phyloP scores from a whole-genome alignment of 176 grass and related monocot species.

The Metroxylon sagu region DNA sequence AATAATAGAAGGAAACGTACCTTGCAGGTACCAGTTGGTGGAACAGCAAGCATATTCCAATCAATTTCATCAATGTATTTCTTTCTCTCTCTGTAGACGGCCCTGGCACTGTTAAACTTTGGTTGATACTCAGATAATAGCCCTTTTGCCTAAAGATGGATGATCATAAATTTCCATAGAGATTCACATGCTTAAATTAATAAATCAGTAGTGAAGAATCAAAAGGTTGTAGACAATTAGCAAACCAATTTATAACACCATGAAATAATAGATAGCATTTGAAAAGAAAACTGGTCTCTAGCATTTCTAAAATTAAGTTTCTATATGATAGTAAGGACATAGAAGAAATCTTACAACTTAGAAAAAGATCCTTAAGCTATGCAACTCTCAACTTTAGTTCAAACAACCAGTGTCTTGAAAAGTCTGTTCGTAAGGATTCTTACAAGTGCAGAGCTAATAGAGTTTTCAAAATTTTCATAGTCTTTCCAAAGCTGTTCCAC shows the following conservation, averaged over 20 bases:
- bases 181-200: too few species aligned
- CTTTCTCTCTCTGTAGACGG: slow-evolving; percentile 93
- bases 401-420: neutral
- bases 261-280: too few species aligned
- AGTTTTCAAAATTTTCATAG: slow-evolving; percentile 92
- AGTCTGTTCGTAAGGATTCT: slow-evolving; percentile 4
- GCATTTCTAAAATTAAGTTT: too few species aligned
- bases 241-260: too few species aligned
- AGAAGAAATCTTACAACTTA: too few species aligned
- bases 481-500: slow-evolving; percentile 94
- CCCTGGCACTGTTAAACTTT: slow-evolving; percentile 94
- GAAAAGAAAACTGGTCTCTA: too few species aligned
- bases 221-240: too few species aligned
- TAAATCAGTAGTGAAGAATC: too few species aligned
- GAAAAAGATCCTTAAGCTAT: too few species aligned
- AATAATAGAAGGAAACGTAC: slow-evolving; percentile 12
- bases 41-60: slow-evolving; percentile 79
- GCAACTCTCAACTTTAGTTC: too few species aligned
- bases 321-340: too few species aligned
- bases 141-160: slow-evolving; percentile 76
- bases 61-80: slow-evolving; percentile 94
- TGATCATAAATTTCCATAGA: too few species aligned
- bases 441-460: slow-evolving; percentile 90
- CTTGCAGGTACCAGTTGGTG: slow-evolving; percentile 77
- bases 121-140: slow-evolving; percentile 93